Base-by-base conservation (phyloP, 495 filamentous ascomycete genomes). In the Penicillium bialowiezense region DNA sequence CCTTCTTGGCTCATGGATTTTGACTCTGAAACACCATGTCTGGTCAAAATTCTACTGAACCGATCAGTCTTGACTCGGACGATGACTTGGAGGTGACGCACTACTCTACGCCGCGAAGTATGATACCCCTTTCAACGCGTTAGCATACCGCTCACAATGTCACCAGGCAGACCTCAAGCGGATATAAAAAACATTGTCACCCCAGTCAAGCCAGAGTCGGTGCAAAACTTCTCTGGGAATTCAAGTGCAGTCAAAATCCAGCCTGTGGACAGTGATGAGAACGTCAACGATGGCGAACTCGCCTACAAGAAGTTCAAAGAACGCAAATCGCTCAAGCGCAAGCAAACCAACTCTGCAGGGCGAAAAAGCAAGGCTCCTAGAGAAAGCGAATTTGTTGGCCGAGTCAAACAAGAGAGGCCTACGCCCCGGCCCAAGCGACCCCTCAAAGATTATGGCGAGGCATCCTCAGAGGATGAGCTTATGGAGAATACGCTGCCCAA, bases 261-360 rank as follows among this genome's bases (percentile, higher is more conserved):
- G 8, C 37, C 52, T 2, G 43, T 52, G 8, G 54, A 60, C 23
- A 65, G 51, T 50, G 72, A 77, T 28, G 70, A 74, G 39, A 63
- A 59, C 3, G 70, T 73, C 43, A 74, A 75, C 21, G 71, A 75
- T 50, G 69, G 72, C 41, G 72, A 77, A 50, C 73, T 73, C 9
- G 76, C 73, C 7, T 87, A 85, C 60, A 52, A 78, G 32, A 66
- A 69, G 32, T 85, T 84, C 65, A 84, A 84, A 50, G 74, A 76
- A 23, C 74, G 82, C 37, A 84, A 82, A 44, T 64, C 70, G 3
- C 54, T 69, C 23, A 78, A 84, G 60, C 70, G 81, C 35, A 84
- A 78, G 52, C 70, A 71, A 32, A 70, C 58, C 4, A 70, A 73
- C 6, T 73, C 76, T 7, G 77, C 69, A 37, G 75, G 70, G 12